Evolutionary conservation across 257 asterid genomes (phyloP), one percentile per base, ranked within the genome.

Genomic region (Coffea canephora): DNA sequence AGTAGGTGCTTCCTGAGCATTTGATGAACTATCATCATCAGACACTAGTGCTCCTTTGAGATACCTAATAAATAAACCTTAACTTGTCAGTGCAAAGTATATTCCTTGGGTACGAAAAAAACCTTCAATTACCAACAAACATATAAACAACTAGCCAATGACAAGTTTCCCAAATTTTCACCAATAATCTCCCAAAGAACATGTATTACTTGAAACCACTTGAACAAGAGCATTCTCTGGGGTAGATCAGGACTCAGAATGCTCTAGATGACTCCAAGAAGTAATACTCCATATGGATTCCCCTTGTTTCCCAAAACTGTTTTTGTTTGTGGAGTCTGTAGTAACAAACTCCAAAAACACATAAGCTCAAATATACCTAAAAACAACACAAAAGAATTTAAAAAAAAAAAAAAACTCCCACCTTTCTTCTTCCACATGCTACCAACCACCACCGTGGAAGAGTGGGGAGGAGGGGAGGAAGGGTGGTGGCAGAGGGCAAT

Each of bases 21-120:
- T 78, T 9, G 81, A 50, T n/a, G 49, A 45, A 77, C 59, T 72
- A 69, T 84, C 87, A 69, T 80, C 83, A 54, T 92, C 89, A 55
- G 91, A 71, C 46, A 87, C 85, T 69, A 95, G 78, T 73, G 97
- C 99, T 82, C 99, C 99, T 82, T 89, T 85, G 34, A 77, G 70
- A 64, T 95, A 95, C 94, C 99, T 95, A 88, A 78, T 59, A 82
- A 15, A 52, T 73, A 75, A 23, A 11, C 76, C 55, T 77, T 21
- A 79, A 46, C 55, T 23, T 16, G 64, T 39, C 64, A 49, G 50
- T 19, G 68, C 54, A 64, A 43, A 27, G 48, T 46, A 36, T 73
- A 79, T 88, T 59, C 80, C 84, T 81, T 36, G 34, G 79, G 55
- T 3, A 45, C 16, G 21, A 46, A 11, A 46, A 11, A 4, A 46